Conservation (phyloP, 148 eudicot species). For the Fagopyrum tataricum region DNA sequence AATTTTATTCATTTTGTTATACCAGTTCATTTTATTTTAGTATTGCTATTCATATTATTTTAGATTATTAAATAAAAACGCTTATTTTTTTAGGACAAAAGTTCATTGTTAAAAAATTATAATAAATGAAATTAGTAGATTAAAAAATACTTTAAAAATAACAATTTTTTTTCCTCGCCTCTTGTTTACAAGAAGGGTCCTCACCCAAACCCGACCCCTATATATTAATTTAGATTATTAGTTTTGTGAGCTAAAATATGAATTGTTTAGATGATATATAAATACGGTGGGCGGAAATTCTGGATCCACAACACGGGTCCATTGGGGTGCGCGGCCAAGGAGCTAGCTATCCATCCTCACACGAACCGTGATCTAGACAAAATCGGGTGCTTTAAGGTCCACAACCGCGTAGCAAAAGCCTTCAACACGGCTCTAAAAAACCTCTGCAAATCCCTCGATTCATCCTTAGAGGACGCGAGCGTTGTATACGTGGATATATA, state of each 20-base stretch:
- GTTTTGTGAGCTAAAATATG: not conserved
- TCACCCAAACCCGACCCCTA: too few species aligned
- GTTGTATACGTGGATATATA: constrained; percentile 37
- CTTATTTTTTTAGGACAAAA: too few species aligned
- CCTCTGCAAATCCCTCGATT: constrained; percentile 23
- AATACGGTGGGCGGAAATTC: constrained; percentile 31
- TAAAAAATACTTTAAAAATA: too few species aligned
- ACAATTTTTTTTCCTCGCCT: too few species aligned
- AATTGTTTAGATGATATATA: constrained; percentile 24
- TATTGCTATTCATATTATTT: too few species aligned
- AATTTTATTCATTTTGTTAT: too few species aligned
- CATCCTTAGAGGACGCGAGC: constrained; percentile 24
- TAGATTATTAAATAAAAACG: too few species aligned
- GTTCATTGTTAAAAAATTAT: too few species aligned
- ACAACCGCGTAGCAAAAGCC: constrained; percentile 31
- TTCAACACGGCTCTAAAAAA: constrained; percentile 26
- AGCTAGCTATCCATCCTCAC: constrained; percentile 30
- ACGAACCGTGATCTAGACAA: constrained; percentile 25
- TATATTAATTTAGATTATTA: not conserved
- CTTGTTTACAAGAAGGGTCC: too few species aligned
- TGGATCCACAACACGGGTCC: constrained; percentile 55
- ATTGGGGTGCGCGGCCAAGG: constrained; percentile 39
- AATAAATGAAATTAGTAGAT: too few species aligned
- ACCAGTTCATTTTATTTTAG: too few species aligned
- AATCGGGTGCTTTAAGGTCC: constrained; percentile 25